These are phyloP conservation scores for Capronia coronata DNA, from an alignment of 2,329 filamentous ascomycete species.

Conservation along the genomic window DNA sequence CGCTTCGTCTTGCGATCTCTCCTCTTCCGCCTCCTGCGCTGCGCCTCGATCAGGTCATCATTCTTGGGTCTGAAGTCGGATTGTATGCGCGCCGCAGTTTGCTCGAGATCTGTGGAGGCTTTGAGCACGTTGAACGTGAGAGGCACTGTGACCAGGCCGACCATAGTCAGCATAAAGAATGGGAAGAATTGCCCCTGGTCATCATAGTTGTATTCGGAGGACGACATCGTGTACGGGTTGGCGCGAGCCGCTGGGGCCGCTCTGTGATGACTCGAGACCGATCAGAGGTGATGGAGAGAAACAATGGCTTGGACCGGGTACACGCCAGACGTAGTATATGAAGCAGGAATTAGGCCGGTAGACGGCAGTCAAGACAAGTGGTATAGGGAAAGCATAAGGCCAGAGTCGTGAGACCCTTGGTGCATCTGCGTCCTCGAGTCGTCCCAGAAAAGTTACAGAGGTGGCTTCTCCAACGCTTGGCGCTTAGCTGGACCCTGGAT, in stretches of 20 bases:
- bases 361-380: not conserved
- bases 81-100: slow-evolving; percentile 73
- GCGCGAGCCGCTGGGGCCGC: slow-evolving; percentile 16
- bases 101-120: slow-evolving; percentile 61
- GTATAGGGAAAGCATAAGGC: not conserved
- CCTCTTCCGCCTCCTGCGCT: slow-evolving; percentile 80
- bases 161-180: slow-evolving; percentile 92
- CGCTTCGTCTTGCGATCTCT: slow-evolving; percentile 85
- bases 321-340: not conserved
- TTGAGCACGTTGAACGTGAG: slow-evolving; percentile 83
- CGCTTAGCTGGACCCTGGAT: not conserved
- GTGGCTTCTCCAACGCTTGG: slow-evolving; percentile 1
- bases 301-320: not conserved
- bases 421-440: not conserved
- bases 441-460: slow-evolving; percentile 1
- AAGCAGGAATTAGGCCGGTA: not conserved
- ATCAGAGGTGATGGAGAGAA: not conserved
- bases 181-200: slow-evolving; percentile 98
- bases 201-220: slow-evolving; percentile 96
- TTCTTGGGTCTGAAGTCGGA: slow-evolving; percentile 75
- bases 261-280: not conserved
- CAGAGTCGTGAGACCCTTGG: not conserved
- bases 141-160: slow-evolving; percentile 78
- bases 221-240: slow-evolving; percentile 54
- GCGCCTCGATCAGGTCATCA: slow-evolving; percentile 72